Conservation (phyloP, 495 filamentous ascomycete species). For the Lasiosphaeris hirsuta region DNA sequence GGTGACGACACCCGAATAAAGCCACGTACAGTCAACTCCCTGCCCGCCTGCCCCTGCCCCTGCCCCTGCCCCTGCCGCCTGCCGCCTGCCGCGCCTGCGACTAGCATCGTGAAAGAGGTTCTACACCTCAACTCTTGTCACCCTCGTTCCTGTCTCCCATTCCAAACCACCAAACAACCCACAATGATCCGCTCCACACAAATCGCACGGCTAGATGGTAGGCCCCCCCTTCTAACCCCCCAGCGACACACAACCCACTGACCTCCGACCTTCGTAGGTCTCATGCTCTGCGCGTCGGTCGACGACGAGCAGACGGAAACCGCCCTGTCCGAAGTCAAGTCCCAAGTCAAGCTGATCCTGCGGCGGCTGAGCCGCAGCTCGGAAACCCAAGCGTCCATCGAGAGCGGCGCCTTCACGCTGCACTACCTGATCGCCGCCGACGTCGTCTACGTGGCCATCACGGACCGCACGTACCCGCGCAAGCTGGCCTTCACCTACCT, state of each 20-base stretch:
- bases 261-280: slow-evolving; percentile 63
- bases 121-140: background rate
- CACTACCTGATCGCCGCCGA: slow-evolving; percentile 84
- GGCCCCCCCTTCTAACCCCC: slow-evolving; percentile 16
- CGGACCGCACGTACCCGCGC: slow-evolving; percentile 89
- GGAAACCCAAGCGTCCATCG: slow-evolving; percentile 88
- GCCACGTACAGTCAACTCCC: slow-evolving; percentile 13
- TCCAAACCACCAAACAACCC: slow-evolving; percentile 6
- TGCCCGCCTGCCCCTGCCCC: background rate
- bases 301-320: slow-evolving; percentile 74
- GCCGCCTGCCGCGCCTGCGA: background rate
- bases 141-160: background rate
- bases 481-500: slow-evolving; percentile 99
- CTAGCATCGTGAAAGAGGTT: background rate
- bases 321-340: slow-evolving; percentile 82
- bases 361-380: slow-evolving; percentile 81
- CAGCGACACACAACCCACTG: slow-evolving; percentile 19
- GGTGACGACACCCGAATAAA: slow-evolving; percentile 11
- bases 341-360: slow-evolving; percentile 84
- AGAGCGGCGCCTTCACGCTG: slow-evolving; percentile 71
- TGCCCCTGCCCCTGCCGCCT: too few species aligned
- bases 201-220: slow-evolving; percentile 91
- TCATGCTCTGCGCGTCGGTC: slow-evolving; percentile 91
- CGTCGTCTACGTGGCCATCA: slow-evolving; percentile 88
- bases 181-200: slow-evolving; percentile 93